Conservation (phyloP, 116 monocot species). For the Iris pallida region DNA sequence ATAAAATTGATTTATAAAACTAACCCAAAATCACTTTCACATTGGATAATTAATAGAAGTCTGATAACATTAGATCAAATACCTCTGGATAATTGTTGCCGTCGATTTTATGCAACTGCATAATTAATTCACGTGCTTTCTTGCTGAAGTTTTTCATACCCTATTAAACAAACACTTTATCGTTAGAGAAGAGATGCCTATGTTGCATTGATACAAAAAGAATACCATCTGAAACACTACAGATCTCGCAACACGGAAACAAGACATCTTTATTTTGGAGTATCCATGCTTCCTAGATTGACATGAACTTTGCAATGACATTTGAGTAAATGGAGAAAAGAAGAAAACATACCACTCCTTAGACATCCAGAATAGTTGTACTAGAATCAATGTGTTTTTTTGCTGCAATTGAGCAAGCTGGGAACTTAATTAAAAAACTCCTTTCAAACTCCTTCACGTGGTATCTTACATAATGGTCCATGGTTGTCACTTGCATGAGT, state of each 20-base stretch:
- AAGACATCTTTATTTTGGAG: too few species aligned
- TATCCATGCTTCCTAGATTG: too few species aligned
- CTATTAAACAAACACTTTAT: conserved; percentile 39
- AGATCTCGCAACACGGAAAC: too few species aligned
- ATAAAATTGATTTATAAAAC: background rate
- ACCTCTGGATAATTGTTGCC: conserved; percentile 96
- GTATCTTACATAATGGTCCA: conserved; percentile 84
- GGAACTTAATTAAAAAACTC: conserved; percentile 82
- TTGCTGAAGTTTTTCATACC: conserved; percentile 90
- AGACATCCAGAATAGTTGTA: conserved; percentile 98
- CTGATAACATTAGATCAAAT: background rate
- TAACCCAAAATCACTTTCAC: too few species aligned
- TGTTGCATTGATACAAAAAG: too few species aligned
- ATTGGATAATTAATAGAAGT: background rate
- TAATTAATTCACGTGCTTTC: conserved; percentile 78
- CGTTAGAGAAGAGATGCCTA: too few species aligned
- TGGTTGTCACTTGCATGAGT: conserved; percentile 89
- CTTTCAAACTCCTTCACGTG: conserved; percentile 92
- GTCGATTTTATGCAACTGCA: conserved; percentile 85
- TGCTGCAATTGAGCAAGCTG: conserved; percentile 92
- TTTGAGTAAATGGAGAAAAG: background rate
- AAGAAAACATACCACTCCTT: conserved; percentile 77
- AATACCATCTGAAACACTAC: background rate
- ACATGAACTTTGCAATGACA: background rate
- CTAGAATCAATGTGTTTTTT: conserved; percentile 92